A percentile compares a stretch with the other conserved stretches of the same genome.
Conservation (phyloP, 306 rosid species). For the Glycine soja region DNA sequence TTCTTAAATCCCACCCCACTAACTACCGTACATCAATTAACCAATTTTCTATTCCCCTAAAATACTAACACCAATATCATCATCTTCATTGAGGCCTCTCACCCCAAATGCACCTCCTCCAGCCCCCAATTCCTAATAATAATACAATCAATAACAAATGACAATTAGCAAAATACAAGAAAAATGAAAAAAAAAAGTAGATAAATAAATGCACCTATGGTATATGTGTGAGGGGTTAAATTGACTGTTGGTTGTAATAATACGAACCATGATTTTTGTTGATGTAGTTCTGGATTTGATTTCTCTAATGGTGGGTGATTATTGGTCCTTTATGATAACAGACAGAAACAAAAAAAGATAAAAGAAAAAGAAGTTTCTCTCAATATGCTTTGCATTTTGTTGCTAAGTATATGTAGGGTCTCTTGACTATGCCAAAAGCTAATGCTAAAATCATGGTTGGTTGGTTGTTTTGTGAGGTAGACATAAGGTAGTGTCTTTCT, state of each 20-base stretch:
- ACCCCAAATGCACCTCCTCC: conserved; percentile 43
- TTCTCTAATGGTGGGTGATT: not conserved
- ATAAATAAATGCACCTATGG: conserved; percentile 4
- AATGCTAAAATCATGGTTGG: too few species aligned
- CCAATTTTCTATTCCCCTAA: too few species aligned
- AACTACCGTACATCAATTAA: too few species aligned
- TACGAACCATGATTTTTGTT: conserved; percentile 58
- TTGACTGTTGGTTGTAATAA: not conserved
- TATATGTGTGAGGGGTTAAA: conserved; percentile 30
- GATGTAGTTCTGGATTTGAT: too few species aligned
- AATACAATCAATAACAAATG: conserved; percentile 11
- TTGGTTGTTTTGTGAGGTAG: too few species aligned
- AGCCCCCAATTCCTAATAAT: conserved; percentile 45
- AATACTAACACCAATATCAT: too few species aligned
- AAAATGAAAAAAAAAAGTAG: not conserved
- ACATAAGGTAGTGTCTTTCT: too few species aligned
- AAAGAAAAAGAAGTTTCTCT: conserved; percentile 32
- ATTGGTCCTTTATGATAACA: conserved; percentile 38
- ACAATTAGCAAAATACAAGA: not conserved
- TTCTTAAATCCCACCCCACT: too few species aligned
- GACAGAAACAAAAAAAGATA: not conserved
- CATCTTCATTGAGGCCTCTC: conserved; percentile 33
- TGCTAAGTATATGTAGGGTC: too few species aligned
- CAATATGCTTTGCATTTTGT: not conserved
- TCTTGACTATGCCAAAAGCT: too few species aligned